These are phyloP conservation scores for Exserohilum turcica DNA, from an alignment of 2,329 filamentous ascomycete genomes.

Conservation along the genomic window DNA sequence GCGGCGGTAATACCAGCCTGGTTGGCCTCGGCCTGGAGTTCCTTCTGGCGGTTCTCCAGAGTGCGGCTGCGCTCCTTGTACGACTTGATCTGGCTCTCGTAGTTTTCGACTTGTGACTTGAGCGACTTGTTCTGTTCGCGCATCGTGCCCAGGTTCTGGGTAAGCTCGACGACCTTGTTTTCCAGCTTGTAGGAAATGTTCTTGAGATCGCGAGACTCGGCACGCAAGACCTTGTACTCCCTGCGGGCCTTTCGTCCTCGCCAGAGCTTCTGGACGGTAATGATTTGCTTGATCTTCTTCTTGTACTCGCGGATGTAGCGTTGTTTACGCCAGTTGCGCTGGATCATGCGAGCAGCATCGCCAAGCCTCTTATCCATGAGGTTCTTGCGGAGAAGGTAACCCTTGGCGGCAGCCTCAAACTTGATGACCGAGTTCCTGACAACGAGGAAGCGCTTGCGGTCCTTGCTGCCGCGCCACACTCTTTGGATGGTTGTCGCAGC, in stretches of 20 bases:
- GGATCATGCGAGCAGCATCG: conserved; percentile 88
- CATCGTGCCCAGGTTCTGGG: conserved; percentile 87
- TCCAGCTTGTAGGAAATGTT: conserved; percentile 99
- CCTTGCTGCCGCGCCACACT: conserved; percentile 91
- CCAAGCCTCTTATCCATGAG: conserved; percentile 93
- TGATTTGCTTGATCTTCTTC: conserved; percentile 84
- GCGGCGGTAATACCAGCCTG: conserved; percentile 95
- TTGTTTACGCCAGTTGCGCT: conserved; percentile 85
- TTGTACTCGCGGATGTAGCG: conserved; percentile 80
- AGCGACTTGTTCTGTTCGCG: conserved; percentile 94
- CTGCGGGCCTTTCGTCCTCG: conserved; percentile 80
- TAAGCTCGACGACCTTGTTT: conserved; percentile 99
- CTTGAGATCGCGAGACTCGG: conserved; percentile 97
- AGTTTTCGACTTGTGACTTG: conserved; percentile 87
- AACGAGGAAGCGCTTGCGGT: conserved; percentile 77
- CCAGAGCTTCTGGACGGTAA: conserved; percentile 91
- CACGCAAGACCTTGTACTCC: conserved; percentile 87
- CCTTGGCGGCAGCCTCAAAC: conserved; percentile 89
- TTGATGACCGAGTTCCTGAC: conserved; percentile 84
- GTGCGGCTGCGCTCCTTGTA: conserved; percentile 93
- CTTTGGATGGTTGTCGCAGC: conserved; percentile 94
- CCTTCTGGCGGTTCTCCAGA: conserved; percentile 86
- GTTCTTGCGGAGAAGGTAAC: conserved; percentile 85
- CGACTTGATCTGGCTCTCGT: conserved; percentile 93
- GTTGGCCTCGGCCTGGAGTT: conserved; percentile 94